Base-by-base conservation (phyloP, 192 early-diverging fungal genomes). In the Fimicolochytrium jonesii region DNA sequence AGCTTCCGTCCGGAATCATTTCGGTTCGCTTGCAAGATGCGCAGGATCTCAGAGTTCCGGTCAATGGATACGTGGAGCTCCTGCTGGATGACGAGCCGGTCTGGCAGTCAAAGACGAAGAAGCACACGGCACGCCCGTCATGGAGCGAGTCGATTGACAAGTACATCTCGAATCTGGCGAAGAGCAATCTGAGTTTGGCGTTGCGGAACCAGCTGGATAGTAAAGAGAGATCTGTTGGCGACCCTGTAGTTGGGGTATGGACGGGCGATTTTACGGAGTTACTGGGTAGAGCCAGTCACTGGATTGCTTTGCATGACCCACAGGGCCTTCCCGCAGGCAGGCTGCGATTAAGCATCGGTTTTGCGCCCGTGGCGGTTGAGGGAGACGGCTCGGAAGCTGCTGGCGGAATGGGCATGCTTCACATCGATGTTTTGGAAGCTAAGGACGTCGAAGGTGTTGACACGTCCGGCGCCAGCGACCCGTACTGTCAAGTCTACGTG, bases 1-100 rank as follows among this genome's bases (percentile, higher is more conserved):
- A n/a, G n/a, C n/a, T n/a, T n/a, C n/a, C 73, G 49, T 74, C 83
- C 25, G 86, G 86, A 39, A 77, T 88, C 18, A 43, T 88, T 20
- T 37, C 69, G 9, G 56, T 86, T 26, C 73, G 64, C 17, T 42
- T 88, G 18, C 76, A 80, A 54, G 66, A 72, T 30, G 73, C 55
- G 17, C 56, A 74, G 34, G 61, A 54, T 20, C 49, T 75, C 56
- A 11, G 26, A 36, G 4, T 43, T 35, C 45, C 46, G 36, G 35
- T 35, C 52, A 67, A 68, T 18, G 66, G 44, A 0, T 77, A 73
- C 20, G 73, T 61, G 6, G 78, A 82, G 37, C 59, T 84, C 32
- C 47, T 78, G 9, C 18, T 85, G 17, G 79, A 83, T 28, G 59
- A 61, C 52, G 67, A 69, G 30, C 75, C 76, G 2, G 62, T 68